Evolutionary conservation across 225 moss, liverwort and hornwort species (phyloP).

Genomic region (Polytrichum formosum): DNA sequence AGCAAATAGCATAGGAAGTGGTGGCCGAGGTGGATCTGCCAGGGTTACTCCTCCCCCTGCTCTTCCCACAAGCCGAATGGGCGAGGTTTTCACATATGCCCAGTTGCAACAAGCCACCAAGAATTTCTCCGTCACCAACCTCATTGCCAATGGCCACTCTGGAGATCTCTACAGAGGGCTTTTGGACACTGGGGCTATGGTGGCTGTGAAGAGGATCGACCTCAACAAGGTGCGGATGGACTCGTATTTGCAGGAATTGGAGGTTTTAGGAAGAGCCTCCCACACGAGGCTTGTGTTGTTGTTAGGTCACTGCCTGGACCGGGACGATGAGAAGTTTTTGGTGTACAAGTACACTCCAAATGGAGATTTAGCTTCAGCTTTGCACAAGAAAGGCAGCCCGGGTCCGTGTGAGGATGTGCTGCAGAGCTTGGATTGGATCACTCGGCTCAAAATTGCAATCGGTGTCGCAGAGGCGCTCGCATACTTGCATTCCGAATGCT

Average conservation of each 20-base stretch:
- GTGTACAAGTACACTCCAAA: constrained; percentile 87
- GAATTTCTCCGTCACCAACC: constrained; percentile 60
- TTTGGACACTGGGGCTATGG: constrained; percentile 56
- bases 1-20: constrained; percentile 31
- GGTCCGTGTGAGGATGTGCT: constrained; percentile 77
- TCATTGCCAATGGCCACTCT: constrained; percentile 70
- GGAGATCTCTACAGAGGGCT: constrained; percentile 82
- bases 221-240: constrained; percentile 73
- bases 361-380: constrained; percentile 73
- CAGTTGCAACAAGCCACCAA: constrained; percentile 81
- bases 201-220: constrained; percentile 80
- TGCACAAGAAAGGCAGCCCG: constrained; percentile 83
- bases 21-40: constrained; percentile 45
- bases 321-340: constrained; percentile 81
- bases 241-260: constrained; percentile 83
- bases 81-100: constrained; percentile 66
- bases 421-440: constrained; percentile 93
- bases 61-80: constrained; percentile 57
- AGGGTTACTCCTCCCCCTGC: constrained; percentile 34
- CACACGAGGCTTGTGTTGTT: constrained; percentile 67
- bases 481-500: constrained; percentile 83
- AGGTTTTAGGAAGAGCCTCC: constrained; percentile 70
- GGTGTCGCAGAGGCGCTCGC: constrained; percentile 85
- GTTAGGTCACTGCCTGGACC: constrained; percentile 80
- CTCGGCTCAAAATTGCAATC: constrained; percentile 85